phyloP scores from a whole-genome alignment of 2,329 filamentous ascomycete genomes.

The Lachnellula arida region DNA sequence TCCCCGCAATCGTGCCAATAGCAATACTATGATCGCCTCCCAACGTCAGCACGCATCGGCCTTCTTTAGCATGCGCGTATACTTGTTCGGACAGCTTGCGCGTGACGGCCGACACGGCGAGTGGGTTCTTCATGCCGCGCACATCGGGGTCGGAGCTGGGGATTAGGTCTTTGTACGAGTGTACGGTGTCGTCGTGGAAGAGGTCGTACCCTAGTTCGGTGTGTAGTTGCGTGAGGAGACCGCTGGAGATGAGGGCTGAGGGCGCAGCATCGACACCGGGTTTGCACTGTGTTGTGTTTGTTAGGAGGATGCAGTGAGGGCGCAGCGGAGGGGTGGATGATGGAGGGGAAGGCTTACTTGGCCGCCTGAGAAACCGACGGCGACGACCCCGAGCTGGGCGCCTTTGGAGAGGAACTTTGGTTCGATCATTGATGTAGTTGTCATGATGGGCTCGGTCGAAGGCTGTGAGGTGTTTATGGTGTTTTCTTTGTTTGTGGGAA shows the following conservation, averaged over 20 bases:
- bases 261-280: slow-evolving; percentile 88
- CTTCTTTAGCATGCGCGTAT: slow-evolving; percentile 77
- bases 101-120: slow-evolving; percentile 80
- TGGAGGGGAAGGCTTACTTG: slow-evolving; percentile 59
- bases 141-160: slow-evolving; percentile 69
- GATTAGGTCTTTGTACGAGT: slow-evolving; percentile 73
- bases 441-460: slow-evolving; percentile 22
- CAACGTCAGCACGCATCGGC: slow-evolving; percentile 85
- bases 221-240: slow-evolving; percentile 76
- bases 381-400: slow-evolving; percentile 82
- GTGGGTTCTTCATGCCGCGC: slow-evolving; percentile 92
- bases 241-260: slow-evolving; percentile 80
- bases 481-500: neutral
- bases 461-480: neutral
- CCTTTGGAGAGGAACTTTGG: slow-evolving; percentile 73
- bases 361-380: slow-evolving; percentile 93
- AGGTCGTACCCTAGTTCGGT: slow-evolving; percentile 86
- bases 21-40: slow-evolving; percentile 96
- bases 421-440: slow-evolving; percentile 31
- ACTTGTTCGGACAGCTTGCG: slow-evolving; percentile 75
- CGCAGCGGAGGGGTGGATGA: neutral
- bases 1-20: slow-evolving; percentile 86
- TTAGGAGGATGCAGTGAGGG: slow-evolving; percentile 11
- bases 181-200: slow-evolving; percentile 75
- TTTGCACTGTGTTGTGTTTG: slow-evolving; percentile 60